Base-by-base conservation (phyloP, 495 filamentous ascomycete species). In the Trichoderma orchidacearum region DNA sequence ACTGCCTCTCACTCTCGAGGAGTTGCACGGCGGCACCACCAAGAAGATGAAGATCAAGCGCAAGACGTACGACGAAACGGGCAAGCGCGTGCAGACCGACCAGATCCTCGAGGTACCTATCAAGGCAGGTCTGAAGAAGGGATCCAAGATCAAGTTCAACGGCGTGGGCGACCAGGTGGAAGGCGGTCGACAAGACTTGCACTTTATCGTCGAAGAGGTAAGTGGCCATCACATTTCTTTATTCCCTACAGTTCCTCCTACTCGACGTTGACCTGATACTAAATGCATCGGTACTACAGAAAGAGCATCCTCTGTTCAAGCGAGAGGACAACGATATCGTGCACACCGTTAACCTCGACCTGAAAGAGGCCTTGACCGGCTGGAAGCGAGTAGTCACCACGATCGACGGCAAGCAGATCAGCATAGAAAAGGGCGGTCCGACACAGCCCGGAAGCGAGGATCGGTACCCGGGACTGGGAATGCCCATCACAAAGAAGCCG, bases 21-120 rank as follows among this genome's bases (percentile, higher is more conserved):
- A 98, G 63, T 70, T 97, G 50, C 96, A 78, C 71, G 79, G 68
- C 8, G 93, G 93, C 21, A 81, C 81, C 31, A 86, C 85, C 13
- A 98, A 98, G 80, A 96, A 94, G 76, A 89, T 98, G 73, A 92
- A 89, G 69, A 94, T 96, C 50, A 96, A 96, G 80, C 84, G 90
- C 62, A 97, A 97, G 79, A 87, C 82, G 31, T 97, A 89, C 62
- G 93, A 98, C 69, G 73, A 79, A 5, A 87, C 78, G 27, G 89
- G 89, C 41, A 95, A 90, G 72, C 81, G 86, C 61, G 90, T 76
- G 29, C 85, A 85, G 3, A 85, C 91, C 57, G 94, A 98, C 58
- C 86, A 90, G 58, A 87, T 95, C 8, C 69, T 98, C 18, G 90
- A 95, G 66, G 92, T 96, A 57, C 85, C 85, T 54, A 94, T 97